phyloP scores from a whole-genome alignment of 2,329 filamentous ascomycete species.

The Chaetomium sp. region DNA sequence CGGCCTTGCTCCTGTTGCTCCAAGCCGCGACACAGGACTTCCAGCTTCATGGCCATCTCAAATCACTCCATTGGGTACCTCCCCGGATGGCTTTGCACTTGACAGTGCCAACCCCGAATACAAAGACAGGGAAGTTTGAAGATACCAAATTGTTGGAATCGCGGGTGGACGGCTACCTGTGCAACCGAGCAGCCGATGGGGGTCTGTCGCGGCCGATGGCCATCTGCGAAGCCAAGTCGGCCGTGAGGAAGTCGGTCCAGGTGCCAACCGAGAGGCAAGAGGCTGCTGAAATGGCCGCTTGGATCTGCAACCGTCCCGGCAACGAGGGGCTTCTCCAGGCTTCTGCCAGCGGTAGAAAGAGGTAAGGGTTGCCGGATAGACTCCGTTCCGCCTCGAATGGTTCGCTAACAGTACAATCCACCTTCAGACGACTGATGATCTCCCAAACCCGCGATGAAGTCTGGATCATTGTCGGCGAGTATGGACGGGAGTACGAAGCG shows the following conservation, averaged over 20 bases:
- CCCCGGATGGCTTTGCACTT: not conserved
- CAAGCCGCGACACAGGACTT: not conserved
- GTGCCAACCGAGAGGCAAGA: not conserved
- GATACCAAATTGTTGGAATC: not conserved
- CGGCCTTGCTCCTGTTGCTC: not conserved
- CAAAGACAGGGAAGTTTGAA: not conserved
- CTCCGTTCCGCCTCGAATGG: too few species aligned
- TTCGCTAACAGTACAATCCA: not conserved
- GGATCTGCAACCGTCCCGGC: not conserved
- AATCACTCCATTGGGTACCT: not conserved
- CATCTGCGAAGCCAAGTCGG: conserved; percentile 3
- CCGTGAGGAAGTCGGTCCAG: not conserved
- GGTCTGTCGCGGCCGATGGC: not conserved
- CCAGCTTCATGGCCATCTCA: not conserved
- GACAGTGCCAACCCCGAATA: not conserved
- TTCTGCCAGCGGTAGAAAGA: conserved; percentile 1
- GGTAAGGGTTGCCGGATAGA: not conserved
- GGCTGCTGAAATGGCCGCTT: conserved; percentile 1
- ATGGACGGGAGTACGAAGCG: not conserved
- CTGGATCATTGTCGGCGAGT: conserved; percentile 3
- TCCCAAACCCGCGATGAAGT: not conserved
- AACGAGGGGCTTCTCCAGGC: not conserved
- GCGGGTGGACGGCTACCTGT: not conserved
- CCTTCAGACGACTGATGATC: not conserved
- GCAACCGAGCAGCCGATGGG: not conserved